Base-by-base conservation (phyloP, 2,329 filamentous ascomycete genomes). In the Beauveria medogensis region DNA sequence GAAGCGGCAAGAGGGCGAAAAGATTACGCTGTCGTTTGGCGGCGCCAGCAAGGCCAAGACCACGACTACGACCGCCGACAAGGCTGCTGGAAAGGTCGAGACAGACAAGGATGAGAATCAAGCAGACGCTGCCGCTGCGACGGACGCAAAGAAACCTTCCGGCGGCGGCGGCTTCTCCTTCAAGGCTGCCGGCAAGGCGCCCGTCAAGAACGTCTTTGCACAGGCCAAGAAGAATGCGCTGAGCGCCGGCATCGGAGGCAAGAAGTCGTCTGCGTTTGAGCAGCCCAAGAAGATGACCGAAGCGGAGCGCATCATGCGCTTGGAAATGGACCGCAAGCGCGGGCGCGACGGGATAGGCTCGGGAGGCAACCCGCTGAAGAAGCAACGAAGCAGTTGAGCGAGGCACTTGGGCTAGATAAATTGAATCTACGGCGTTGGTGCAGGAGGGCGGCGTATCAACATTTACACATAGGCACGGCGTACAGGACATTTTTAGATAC, bases 261-360 rank as follows among this genome's bases (percentile, higher is more conserved):
- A 91, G 73, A 91, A 90, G 71, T 64, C 72, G 1, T 67, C 76
- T 37, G 80, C 78, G 12, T 75, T 83, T 3, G 84, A 85, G 63
- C 82, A 82, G 59, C 86, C 85, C 2, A 91, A 90, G 79, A 94
- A 90, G 68, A 93, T 96, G 83, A 93, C 89, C 68, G 91, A 95
- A 70, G 88, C 87, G 3, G 91, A 93, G 74, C 82, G 88, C 58
- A 95, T 94, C 68, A 96, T 96, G 92, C 90, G 88, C 73, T 88
- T 90, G 67, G 89, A 92, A 69, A 81, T 91, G 73, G 88, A 91
- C 67, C 80, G 82, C 65, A 92, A 91, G 70, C 79, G 87, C 60
- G 74, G 79, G 40, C 77, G 83, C 53, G 81, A 78, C 10, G 70
- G 70, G 4, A 72, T 72, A 1, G 79, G 80, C 0, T 77, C 78